Evolutionary conservation across 352 stramenopile genomes (phyloP).

Genomic region (Globisporangium radiosum): DNA sequence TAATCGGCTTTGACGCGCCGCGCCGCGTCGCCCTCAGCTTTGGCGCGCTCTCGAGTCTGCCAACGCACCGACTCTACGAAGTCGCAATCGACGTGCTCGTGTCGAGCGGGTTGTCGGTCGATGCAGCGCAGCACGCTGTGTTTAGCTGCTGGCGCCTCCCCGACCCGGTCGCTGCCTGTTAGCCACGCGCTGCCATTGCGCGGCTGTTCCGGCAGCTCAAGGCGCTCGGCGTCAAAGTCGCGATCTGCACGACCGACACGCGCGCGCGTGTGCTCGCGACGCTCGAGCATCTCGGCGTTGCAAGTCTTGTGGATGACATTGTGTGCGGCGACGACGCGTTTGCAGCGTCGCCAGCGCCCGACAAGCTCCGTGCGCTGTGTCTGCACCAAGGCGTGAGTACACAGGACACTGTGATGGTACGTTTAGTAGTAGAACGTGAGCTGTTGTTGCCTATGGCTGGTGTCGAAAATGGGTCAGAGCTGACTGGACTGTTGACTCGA

Average conservation of each 20-base stretch:
- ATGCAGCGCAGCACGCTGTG: constrained; percentile 14
- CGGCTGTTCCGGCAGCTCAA: constrained; percentile 28
- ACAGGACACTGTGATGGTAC: constrained; percentile 38
- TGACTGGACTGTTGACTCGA: neutral
- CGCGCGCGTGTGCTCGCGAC: constrained; percentile 25
- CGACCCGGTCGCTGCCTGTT: constrained; percentile 19
- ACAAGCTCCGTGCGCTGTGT: constrained; percentile 40
- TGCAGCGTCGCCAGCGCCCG: constrained; percentile 20
- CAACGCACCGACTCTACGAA: constrained; percentile 23
- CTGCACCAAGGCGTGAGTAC: constrained; percentile 25
- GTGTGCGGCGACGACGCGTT: constrained; percentile 43
- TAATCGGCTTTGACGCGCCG: constrained; percentile 30
- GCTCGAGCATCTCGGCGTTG: constrained; percentile 24
- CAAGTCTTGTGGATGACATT: constrained; percentile 30
- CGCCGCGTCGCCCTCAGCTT: constrained; percentile 18
- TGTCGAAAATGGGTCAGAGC: too few relatives aligned
- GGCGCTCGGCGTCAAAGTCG: constrained; percentile 42
- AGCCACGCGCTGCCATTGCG: constrained; percentile 21
- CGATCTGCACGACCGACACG: constrained; percentile 40
- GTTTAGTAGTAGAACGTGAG: too few relatives aligned
- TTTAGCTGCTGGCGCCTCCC: constrained; percentile 23
- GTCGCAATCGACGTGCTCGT: constrained; percentile 25
- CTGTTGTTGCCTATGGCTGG: too few relatives aligned
- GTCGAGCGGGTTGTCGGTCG: constrained; percentile 14
- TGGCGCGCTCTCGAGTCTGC: constrained; percentile 23